Evolutionary conservation across 306 rosid genomes (phyloP), one percentile per base, ranked within the genome.

Genomic region (Carpinus fangiana): DNA sequence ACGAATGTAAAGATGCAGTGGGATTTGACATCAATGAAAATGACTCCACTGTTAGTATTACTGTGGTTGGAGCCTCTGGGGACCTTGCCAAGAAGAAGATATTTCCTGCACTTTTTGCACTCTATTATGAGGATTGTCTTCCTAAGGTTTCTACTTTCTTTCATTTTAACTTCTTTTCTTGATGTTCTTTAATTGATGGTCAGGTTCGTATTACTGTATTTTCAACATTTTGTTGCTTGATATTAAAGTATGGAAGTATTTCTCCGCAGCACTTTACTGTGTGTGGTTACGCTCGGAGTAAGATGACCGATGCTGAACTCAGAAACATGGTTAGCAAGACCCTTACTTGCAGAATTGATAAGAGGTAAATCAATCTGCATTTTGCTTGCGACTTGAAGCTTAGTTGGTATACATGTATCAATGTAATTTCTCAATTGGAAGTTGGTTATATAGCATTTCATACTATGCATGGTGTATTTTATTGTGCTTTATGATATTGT

Each of bases 51-150:
- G 97, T 91, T 56, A 91, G 97, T 84, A 91, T 93, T 69, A 91
- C 97, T 52, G 93, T 93, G 78, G 97, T 93, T 79, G 98, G 98
- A 73, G 98, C 98, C 71, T 93, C 98, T 17, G 98, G 98, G 50
- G 98, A 93, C 86, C 95, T 93, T 75, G 98, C 98, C 28, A 93
- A 93, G 84, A 93, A 93, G 89, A 93, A 93, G 91, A 93, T 93
- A 77, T 93, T 91, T 80, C 98, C 98, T 0, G 98, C 98, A 45
- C 98, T 93, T 75, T 93, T 93, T 76, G 97, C 98, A 8, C 97
- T 93, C 43, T 91, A 84, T 82, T 93, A 93, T 23, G 98, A 93
- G 95, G 97, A 65, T 61, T 93, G 85, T 80, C 97, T 93, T 46
- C 98, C 98, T 4, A 83, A 90, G 95, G 98, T 93, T 76, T 64